Evolutionary conservation across 2,329 filamentous ascomycete genomes (phyloP).

Genomic region (Didymella pomorum): DNA sequence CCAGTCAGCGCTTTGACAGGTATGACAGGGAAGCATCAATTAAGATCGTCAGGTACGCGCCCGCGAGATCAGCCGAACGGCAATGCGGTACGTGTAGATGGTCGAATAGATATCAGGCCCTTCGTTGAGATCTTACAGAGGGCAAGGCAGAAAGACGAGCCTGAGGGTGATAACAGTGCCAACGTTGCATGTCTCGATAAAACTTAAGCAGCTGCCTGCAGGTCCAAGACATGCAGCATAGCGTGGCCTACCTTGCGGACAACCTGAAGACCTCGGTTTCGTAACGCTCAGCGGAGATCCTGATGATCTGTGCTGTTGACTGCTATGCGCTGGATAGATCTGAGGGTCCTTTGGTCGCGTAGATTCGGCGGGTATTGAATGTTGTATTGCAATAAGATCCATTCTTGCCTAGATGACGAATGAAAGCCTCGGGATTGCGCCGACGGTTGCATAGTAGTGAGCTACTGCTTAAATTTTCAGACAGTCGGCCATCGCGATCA

Average conservation of each 20-base stretch:
- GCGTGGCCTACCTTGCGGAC: background rate
- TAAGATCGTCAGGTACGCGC: conserved; percentile 33
- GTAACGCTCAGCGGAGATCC: too few species aligned
- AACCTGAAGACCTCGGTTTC: background rate
- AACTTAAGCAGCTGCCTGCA: background rate
- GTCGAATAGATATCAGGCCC: background rate
- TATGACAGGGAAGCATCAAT: conserved; percentile 23
- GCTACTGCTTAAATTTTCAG: background rate
- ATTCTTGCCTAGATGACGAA: background rate
- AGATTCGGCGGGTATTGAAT: background rate
- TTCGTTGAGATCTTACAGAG: background rate
- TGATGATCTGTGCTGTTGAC: background rate
- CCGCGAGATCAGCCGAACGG: background rate
- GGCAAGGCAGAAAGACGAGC: background rate
- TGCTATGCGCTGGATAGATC: background rate
- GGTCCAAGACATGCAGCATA: background rate
- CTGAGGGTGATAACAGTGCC: background rate
- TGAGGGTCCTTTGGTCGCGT: background rate
- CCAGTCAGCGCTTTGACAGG: conserved; percentile 19
- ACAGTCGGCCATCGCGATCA: background rate
- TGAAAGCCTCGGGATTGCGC: background rate
- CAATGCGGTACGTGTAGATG: background rate
- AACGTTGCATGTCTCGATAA: background rate
- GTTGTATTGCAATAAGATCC: background rate
- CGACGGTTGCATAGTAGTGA: background rate